These are phyloP conservation scores for Parasitella parasitica DNA, from an alignment of 371 early-diverging fungal genomes.

Conservation along the genomic window DNA sequence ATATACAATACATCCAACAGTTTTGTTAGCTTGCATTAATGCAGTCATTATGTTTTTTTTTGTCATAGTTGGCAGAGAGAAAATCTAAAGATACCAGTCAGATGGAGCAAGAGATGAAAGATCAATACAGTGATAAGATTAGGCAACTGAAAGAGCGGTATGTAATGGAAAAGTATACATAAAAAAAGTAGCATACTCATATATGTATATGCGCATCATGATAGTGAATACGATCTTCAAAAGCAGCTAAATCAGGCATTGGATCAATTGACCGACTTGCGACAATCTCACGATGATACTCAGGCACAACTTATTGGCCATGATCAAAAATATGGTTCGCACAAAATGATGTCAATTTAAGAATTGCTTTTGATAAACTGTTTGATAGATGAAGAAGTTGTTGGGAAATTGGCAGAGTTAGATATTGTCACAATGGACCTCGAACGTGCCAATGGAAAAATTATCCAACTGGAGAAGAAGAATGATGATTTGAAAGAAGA, in stretches of 20 bases:
- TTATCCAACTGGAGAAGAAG: constrained; percentile 70
- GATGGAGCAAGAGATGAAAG: constrained; percentile 67
- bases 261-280: constrained; percentile 69
- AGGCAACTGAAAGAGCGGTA: constrained; percentile 79
- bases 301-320: constrained; percentile 76
- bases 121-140: constrained; percentile 74
- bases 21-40: not conserved
- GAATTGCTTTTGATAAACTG: not conserved
- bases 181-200: not conserved
- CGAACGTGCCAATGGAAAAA: constrained; percentile 75
- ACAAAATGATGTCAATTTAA: not conserved
- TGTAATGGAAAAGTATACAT: not conserved
- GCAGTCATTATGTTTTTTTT: not conserved
- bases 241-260: constrained; percentile 79
- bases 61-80: constrained; percentile 58
- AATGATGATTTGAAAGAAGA: constrained; percentile 59
- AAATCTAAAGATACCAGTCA: constrained; percentile 52
- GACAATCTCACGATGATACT: constrained; percentile 72
- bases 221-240: constrained; percentile 81
- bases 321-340: constrained; percentile 66
- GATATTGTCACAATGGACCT: constrained; percentile 85
- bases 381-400: constrained; percentile 72
- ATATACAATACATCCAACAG: not conserved
- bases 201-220: no score
- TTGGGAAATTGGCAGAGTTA: constrained; percentile 82